A percentile compares a stretch with the other conserved stretches of the same genome.
These are phyloP conservation scores for Verticillium alfalfae DNA, from an alignment of 2,329 filamentous ascomycete genomes.

Conservation along the genomic window DNA sequence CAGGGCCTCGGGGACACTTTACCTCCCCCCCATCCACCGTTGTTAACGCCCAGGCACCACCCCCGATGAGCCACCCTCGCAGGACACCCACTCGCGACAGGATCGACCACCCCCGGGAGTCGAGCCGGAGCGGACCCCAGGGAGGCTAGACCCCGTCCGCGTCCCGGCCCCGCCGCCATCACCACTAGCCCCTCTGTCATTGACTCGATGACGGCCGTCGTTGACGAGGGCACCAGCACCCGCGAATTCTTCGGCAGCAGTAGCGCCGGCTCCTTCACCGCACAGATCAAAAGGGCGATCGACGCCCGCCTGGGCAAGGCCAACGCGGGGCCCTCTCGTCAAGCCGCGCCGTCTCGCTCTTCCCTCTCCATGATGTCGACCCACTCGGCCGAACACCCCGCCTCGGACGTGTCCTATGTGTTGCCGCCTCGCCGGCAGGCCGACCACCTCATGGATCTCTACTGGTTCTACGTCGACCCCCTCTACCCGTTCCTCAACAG, in stretches of 20 bases:
- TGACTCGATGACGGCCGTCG: constrained; percentile 38
- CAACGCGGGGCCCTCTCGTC: neutral
- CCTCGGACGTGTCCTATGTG: constrained; percentile 23
- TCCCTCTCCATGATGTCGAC: neutral
- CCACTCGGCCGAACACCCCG: neutral
- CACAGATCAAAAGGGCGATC: constrained; percentile 37
- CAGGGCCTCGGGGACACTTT: neutral
- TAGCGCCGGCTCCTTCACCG: constrained; percentile 39
- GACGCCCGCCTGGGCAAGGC: constrained; percentile 20
- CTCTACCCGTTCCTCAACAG: constrained; percentile 39
- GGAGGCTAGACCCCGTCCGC: neutral
- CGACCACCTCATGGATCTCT: constrained; percentile 35
- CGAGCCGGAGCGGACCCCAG: neutral
- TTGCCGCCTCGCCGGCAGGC: constrained; percentile 38
- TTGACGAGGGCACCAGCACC: constrained; percentile 31
- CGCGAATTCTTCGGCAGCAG: constrained; percentile 41
- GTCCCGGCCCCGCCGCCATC: neutral
- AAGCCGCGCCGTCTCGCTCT: neutral
- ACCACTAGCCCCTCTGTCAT: constrained; percentile 24
- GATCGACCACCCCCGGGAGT: neutral
- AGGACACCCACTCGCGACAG: neutral
- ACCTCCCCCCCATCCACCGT: neutral
- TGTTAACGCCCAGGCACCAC: neutral
- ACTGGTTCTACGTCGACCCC: constrained; percentile 40
- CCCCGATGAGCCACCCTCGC: neutral